These are phyloP conservation scores for Rhinocladiella mackenziei DNA, from an alignment of 2,329 filamentous ascomycete species.

Conservation along the genomic window DNA sequence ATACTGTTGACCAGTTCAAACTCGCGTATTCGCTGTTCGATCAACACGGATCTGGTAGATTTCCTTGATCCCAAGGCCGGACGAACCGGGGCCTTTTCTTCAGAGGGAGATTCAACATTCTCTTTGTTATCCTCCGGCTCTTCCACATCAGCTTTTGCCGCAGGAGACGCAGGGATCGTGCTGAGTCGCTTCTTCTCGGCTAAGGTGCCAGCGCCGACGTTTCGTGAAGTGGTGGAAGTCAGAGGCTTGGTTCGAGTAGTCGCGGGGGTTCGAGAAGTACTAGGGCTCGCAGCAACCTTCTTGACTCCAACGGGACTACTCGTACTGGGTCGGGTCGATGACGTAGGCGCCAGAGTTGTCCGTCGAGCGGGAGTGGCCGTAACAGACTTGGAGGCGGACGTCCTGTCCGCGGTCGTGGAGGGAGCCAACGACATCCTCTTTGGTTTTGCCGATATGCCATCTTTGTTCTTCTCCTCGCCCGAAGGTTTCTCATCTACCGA, in stretches of 20 bases:
- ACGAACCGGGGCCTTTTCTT: conserved; percentile 13
- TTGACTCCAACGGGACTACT: conserved; percentile 36
- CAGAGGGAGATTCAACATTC: conserved; percentile 8
- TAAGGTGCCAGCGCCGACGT: conserved; percentile 23
- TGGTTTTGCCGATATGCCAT: conserved; percentile 40
- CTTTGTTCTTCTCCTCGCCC: conserved; percentile 41
- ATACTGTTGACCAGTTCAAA: conserved; percentile 32
- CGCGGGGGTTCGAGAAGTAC: conserved; percentile 28
- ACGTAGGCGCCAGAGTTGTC: conserved; percentile 12
- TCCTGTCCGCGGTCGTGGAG: conserved; percentile 32
- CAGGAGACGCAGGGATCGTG: conserved; percentile 32
- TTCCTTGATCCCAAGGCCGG: conserved; percentile 26
- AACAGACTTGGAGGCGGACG: conserved; percentile 13
- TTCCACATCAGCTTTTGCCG: conserved; percentile 32
- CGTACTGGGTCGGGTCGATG: conserved; percentile 34
- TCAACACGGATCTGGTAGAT: conserved; percentile 30
- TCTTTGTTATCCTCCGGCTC: conserved; percentile 31
- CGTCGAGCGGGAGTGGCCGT: conserved; percentile 19
- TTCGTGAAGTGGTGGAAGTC: conserved; percentile 28
- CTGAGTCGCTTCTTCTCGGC: conserved; percentile 39
- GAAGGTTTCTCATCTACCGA: conserved; percentile 35
- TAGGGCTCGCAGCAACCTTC: conserved; percentile 31
- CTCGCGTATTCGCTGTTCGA: conserved; percentile 33
- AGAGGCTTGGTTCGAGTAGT: conserved; percentile 31
- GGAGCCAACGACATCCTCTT: conserved; percentile 46